Percentiles rank a stretch among this genome's conserved stretches.
Conservation (phyloP, 345 rosid species). For the Iberis pinnata region DNA sequence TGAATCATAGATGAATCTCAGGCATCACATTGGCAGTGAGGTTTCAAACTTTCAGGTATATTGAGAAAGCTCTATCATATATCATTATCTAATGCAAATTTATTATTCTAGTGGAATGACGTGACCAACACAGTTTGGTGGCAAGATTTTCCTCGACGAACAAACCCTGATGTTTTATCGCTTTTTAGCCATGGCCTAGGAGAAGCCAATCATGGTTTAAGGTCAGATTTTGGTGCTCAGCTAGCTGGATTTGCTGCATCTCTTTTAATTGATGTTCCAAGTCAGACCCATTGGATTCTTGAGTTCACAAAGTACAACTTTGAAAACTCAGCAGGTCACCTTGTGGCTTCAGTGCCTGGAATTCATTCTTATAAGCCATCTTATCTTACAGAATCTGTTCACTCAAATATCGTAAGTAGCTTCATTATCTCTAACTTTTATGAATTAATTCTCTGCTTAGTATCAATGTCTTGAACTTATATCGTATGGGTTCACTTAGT, state of each 20-base stretch:
- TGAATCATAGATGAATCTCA: conserved; percentile 5
- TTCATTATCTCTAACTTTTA: neutral
- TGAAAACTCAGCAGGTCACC: conserved; percentile 55
- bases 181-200: conserved; percentile 45
- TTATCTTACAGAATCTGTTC: conserved; percentile 26
- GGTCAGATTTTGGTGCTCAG: conserved; percentile 77
- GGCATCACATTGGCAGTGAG: neutral
- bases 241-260: conserved; percentile 84
- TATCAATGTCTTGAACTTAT: conserved; percentile 5
- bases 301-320: conserved; percentile 77
- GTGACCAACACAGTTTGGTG: conserved; percentile 94
- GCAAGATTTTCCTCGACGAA: conserved; percentile 88
- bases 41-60: neutral
- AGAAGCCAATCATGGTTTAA: conserved; percentile 32
- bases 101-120: conserved; percentile 62
- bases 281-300: conserved; percentile 74
- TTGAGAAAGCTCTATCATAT: conserved; percentile 1
- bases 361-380: conserved; percentile 50
- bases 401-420: conserved; percentile 36
- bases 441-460: conserved; percentile 6
- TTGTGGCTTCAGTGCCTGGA: conserved; percentile 84
- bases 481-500: neutral
- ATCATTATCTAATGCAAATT: conserved; percentile 15
- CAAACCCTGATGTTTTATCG: conserved; percentile 53
- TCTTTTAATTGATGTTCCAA: conserved; percentile 70